A percentile compares a stretch with the other conserved stretches of the same genome.
Conservation (phyloP, 2,329 filamentous ascomycete genomes). For the Pseudocercospora crystallina region DNA sequence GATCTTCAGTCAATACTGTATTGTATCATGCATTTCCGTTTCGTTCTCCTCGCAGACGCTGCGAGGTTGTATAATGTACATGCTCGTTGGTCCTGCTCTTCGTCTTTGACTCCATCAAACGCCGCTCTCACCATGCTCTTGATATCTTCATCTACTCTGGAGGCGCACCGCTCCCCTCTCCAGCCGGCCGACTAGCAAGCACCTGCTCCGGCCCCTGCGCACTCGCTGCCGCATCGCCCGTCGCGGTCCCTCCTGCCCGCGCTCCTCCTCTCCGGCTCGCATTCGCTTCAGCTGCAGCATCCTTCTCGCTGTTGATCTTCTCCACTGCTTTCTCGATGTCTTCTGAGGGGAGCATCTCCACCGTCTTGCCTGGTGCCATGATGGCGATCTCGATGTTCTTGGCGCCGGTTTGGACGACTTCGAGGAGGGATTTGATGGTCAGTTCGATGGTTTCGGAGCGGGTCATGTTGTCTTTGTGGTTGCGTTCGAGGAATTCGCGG, state of each 20-base stretch:
- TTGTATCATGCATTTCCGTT: slow-evolving; percentile 1
- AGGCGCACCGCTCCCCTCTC: slow-evolving; percentile 29
- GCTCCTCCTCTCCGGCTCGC: slow-evolving; percentile 78
- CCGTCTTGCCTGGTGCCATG: slow-evolving; percentile 86
- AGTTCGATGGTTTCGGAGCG: slow-evolving; percentile 93
- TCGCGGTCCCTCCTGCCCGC: slow-evolving; percentile 35
- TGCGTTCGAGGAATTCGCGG: slow-evolving; percentile 95
- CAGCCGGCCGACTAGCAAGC: slow-evolving; percentile 36
- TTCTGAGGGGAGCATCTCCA: slow-evolving; percentile 93
- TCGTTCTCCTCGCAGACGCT: not conserved
- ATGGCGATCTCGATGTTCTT: slow-evolving; percentile 99
- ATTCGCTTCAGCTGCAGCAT: slow-evolving; percentile 77
- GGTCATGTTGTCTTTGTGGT: slow-evolving; percentile 98
- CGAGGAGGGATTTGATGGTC: slow-evolving; percentile 95
- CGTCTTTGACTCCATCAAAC: not conserved
- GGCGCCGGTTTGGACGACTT: slow-evolving; percentile 96
- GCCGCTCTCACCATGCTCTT: slow-evolving; percentile 1
- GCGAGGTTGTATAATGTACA: slow-evolving; percentile 6
- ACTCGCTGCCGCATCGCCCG: slow-evolving; percentile 23
- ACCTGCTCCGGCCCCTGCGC: slow-evolving; percentile 36
- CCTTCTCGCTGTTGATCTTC: slow-evolving; percentile 98
- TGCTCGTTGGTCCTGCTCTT: not conserved
- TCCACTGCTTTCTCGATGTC: slow-evolving; percentile 98
- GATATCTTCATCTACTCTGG: slow-evolving; percentile 15
- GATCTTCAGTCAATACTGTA: not conserved